A percentile compares a stretch with the other conserved stretches of the same genome.
These are phyloP conservation scores for Beauveria scarabaeidicola DNA, from an alignment of 2,329 filamentous ascomycete species.

Conservation along the genomic window DNA sequence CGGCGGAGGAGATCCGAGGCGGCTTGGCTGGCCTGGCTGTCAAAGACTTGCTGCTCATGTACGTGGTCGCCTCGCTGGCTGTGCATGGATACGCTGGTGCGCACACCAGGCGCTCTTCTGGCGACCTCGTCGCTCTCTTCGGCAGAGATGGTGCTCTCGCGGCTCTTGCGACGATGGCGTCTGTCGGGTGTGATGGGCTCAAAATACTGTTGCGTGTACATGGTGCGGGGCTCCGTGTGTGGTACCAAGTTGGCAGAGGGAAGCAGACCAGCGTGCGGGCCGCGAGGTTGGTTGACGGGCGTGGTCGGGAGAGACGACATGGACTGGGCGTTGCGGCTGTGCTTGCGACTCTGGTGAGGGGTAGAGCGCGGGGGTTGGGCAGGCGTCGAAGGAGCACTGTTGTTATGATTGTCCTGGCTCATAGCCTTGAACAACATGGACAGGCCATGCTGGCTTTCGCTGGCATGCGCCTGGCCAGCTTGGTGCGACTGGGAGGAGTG, in stretches of 20 bases:
- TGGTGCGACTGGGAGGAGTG: conserved; percentile 40
- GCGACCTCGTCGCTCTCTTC: conserved; percentile 50
- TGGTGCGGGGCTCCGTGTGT: conserved; percentile 47
- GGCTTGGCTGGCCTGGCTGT: conserved; percentile 69
- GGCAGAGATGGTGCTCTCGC: conserved; percentile 78
- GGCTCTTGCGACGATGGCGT: conserved; percentile 53
- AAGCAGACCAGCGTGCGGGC: conserved; percentile 44
- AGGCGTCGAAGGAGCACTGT: conserved; percentile 67
- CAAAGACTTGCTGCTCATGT: conserved; percentile 47
- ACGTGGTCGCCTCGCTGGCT: conserved; percentile 14
- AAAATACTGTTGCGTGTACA: conserved; percentile 31
- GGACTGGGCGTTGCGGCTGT: conserved; percentile 70
- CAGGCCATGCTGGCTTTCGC: conserved; percentile 55
- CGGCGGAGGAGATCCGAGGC: conserved; percentile 67
- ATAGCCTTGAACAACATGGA: conserved; percentile 75
- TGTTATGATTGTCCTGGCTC: conserved; percentile 57
- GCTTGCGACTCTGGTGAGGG: conserved; percentile 47
- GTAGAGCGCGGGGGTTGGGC: conserved; percentile 36
- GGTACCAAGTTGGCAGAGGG: conserved; percentile 56
- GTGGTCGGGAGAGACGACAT: conserved; percentile 79
- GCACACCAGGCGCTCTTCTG: conserved; percentile 17
- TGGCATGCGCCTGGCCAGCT: conserved; percentile 32
- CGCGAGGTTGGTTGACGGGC: conserved; percentile 47
- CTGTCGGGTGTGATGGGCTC: conserved; percentile 37
- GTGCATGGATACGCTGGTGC: conserved; percentile 22